Conservation (phyloP, 495 filamentous ascomycete genomes). For the Rostrohypoxylon terebratum region DNA sequence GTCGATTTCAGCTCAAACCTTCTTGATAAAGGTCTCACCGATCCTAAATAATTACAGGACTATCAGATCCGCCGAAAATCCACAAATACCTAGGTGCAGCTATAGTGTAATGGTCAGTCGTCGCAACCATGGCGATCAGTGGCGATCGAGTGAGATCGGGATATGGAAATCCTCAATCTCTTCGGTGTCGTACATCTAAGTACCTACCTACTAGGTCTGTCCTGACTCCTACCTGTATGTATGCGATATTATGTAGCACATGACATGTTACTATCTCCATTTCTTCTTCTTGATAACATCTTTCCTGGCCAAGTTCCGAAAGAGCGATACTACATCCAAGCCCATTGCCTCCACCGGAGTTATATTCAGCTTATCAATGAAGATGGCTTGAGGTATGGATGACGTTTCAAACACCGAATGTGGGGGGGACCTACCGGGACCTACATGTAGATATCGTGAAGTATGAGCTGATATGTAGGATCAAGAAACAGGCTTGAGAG, state of each 20-base stretch:
- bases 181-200: background rate
- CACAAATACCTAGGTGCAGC: background rate
- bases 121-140: background rate
- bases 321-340: background rate
- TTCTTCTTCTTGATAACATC: too few species aligned
- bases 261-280: background rate
- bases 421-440: background rate
- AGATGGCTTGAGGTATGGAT: constrained; percentile 9
- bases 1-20: background rate
- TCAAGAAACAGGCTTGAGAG: background rate
- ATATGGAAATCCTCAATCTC: background rate
- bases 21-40: background rate
- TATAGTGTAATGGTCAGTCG: background rate
- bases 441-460: background rate
- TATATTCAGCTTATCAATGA: background rate
- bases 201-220: too few species aligned
- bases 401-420: background rate
- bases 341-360: background rate
- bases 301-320: background rate
- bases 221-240: too few species aligned
- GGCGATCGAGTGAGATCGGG: background rate
- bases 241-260: background rate
- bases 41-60: background rate
- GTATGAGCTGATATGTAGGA: background rate
- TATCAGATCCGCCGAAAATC: too few species aligned